Conservation (phyloP, 202 grass and related monocot genomes). For the Hordeum pubiflorum region DNA sequence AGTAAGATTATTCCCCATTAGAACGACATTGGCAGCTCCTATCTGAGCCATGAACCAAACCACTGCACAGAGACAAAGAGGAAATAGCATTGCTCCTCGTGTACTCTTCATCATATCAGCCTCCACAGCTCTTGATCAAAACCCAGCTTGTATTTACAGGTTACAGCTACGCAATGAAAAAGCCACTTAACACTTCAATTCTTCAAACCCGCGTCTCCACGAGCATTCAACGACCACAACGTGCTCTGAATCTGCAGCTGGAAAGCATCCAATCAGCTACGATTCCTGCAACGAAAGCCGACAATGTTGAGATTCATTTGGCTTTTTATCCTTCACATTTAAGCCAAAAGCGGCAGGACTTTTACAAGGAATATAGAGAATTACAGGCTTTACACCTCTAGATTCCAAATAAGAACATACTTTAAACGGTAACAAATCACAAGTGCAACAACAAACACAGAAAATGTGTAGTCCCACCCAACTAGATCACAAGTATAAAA, state of each 20-base stretch:
- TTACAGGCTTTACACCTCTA: neutral
- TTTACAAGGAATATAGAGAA: neutral
- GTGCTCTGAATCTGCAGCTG: constrained; percentile 7
- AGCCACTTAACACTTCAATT: constrained; percentile 1
- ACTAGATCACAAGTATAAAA: no score
- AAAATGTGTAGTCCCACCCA: no score
- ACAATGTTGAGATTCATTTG: neutral
- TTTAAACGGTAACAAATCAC: neutral
- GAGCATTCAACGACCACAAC: neutral
- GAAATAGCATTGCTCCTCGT: constrained; percentile 7
- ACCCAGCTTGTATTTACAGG: neutral
- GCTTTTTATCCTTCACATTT: neutral
- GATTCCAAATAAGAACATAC: no score
- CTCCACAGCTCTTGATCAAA: neutral
- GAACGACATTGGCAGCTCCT: constrained; percentile 59
- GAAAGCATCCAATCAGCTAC: constrained; percentile 20
- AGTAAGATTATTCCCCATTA: constrained; percentile 63
- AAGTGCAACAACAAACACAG: neutral
- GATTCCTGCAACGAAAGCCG: neutral
- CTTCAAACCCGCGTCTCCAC: neutral
- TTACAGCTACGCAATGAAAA: neutral
- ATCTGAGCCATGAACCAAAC: constrained; percentile 28
- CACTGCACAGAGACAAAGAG: constrained; percentile 2
- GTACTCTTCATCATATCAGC: constrained; percentile 19
- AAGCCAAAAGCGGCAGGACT: neutral